A percentile compares a stretch with the other conserved stretches of the same genome.
Conservation (phyloP, 768 basidiomycete genomes). For the Amanita rimosa region DNA sequence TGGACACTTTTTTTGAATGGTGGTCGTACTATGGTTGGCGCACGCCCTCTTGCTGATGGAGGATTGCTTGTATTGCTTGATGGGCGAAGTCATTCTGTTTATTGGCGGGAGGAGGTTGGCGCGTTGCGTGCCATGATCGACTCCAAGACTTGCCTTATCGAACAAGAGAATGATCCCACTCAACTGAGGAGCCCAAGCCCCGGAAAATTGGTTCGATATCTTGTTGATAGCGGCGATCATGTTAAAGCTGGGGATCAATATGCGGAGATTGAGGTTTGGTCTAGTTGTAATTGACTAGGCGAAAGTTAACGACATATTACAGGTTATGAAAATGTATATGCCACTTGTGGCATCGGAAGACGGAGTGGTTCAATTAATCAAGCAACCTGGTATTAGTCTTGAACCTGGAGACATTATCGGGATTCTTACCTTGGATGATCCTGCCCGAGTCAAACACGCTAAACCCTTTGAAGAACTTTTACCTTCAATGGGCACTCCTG, state of each 20-base stretch:
- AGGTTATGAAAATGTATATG: slow-evolving; percentile 99
- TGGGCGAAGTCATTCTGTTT: slow-evolving; percentile 92
- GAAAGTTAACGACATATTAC: background rate
- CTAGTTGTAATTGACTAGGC: background rate
- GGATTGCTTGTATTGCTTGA: slow-evolving; percentile 87
- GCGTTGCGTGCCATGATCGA: slow-evolving; percentile 89
- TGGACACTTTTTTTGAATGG: slow-evolving; percentile 98
- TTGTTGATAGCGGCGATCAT: slow-evolving; percentile 96
- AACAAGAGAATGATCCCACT: slow-evolving; percentile 99
- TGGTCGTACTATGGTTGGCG: slow-evolving; percentile 84
- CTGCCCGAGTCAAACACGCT: slow-evolving; percentile 92
- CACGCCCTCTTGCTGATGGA: slow-evolving; percentile 87
- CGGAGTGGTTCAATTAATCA: slow-evolving; percentile 90
- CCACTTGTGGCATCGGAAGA: slow-evolving; percentile 90
- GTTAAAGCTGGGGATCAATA: slow-evolving; percentile 94
- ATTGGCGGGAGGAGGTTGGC: slow-evolving; percentile 98
- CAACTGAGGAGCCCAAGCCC: slow-evolving; percentile 93
- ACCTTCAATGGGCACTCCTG: slow-evolving; percentile 77
- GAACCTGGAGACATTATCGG: slow-evolving; percentile 97
- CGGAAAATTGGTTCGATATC: slow-evolving; percentile 89
- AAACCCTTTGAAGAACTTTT: slow-evolving; percentile 96
- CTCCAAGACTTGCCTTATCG: slow-evolving; percentile 95
- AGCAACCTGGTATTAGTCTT: slow-evolving; percentile 94
- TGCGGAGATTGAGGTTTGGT: slow-evolving; percentile 88
- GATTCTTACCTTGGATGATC: slow-evolving; percentile 93